These are phyloP conservation scores for Alternaria sp. DNA, from an alignment of 2,329 filamentous ascomycete genomes.

Conservation along the genomic window DNA sequence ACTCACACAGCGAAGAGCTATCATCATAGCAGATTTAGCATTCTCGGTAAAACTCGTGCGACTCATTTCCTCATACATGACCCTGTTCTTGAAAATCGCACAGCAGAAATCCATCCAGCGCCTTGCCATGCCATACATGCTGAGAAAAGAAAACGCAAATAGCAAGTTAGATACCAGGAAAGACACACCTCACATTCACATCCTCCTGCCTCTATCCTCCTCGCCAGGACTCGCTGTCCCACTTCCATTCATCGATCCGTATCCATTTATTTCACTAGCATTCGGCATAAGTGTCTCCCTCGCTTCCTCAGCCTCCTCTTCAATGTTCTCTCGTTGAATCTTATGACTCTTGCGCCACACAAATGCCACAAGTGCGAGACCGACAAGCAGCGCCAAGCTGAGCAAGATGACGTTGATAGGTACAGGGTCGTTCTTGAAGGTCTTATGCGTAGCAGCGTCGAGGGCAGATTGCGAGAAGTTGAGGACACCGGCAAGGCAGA, in stretches of 20 bases:
- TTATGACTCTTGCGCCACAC: constrained; percentile 64
- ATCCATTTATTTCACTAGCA: constrained; percentile 34
- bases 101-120: constrained; percentile 7
- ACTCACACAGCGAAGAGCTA: neutral
- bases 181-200: constrained; percentile 4
- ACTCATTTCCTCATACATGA: neutral
- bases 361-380: constrained; percentile 71
- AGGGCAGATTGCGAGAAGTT: constrained; percentile 86
- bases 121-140: constrained; percentile 18
- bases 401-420: constrained; percentile 80
- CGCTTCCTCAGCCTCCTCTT: constrained; percentile 48
- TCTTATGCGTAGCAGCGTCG: constrained; percentile 78
- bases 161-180: neutral
- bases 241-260: constrained; percentile 31
- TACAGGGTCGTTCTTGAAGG: constrained; percentile 75
- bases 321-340: constrained; percentile 51
- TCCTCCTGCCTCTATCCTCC: constrained; percentile 31
- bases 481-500: constrained; percentile 82
- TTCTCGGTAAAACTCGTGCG: too few relatives aligned
- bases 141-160: neutral
- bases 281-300: constrained; percentile 49
- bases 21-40: too few relatives aligned
- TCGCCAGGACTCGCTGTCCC: constrained; percentile 23
- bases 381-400: constrained; percentile 68
- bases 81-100: too few relatives aligned